Percentiles rank a stretch among this genome's conserved stretches.
Conservation (phyloP, 345 rosid genomes). For the Rubroshorea leprosula region DNA sequence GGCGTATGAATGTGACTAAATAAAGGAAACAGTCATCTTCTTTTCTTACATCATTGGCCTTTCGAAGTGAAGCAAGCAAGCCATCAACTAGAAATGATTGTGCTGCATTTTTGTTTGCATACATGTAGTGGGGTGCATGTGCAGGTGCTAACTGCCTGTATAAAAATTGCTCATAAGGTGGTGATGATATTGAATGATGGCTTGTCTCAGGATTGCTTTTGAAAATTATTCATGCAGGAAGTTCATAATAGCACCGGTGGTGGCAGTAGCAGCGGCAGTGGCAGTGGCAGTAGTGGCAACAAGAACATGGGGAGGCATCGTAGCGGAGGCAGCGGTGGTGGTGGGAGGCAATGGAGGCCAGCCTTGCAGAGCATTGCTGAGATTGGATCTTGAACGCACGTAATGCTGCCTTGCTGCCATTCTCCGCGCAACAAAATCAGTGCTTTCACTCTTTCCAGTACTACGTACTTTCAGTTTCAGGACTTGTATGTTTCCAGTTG, state of each 20-base stretch:
- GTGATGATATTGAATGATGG: no score
- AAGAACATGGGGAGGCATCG: constrained; percentile 28
- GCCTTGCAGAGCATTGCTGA: constrained; percentile 84
- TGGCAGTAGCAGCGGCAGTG: constrained; percentile 22
- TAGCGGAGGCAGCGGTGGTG: constrained; percentile 18
- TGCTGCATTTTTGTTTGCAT: constrained; percentile 8
- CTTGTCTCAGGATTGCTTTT: no score
- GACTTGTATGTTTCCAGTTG: no score
- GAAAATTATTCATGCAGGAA: no score
- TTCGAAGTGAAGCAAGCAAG: no score
- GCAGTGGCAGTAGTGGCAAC: constrained; percentile 17
- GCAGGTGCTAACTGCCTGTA: no score
- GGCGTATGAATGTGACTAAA: neutral
- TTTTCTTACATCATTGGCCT: no score
- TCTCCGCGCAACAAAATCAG: neutral
- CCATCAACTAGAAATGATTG: no score
- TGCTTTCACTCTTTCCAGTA: neutral
- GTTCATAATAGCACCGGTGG: constrained; percentile 11
- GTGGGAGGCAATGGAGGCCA: constrained; percentile 74
- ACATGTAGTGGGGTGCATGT: neutral
- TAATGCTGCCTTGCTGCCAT: neutral
- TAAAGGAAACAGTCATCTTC: no score
- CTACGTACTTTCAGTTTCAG: no score
- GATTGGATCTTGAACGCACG: constrained; percentile 35
- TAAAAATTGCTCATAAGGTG: no score